Evolutionary conservation across 1,284 basidiomycete genomes (phyloP).

Genomic region (Sanghuangporus baumii): DNA sequence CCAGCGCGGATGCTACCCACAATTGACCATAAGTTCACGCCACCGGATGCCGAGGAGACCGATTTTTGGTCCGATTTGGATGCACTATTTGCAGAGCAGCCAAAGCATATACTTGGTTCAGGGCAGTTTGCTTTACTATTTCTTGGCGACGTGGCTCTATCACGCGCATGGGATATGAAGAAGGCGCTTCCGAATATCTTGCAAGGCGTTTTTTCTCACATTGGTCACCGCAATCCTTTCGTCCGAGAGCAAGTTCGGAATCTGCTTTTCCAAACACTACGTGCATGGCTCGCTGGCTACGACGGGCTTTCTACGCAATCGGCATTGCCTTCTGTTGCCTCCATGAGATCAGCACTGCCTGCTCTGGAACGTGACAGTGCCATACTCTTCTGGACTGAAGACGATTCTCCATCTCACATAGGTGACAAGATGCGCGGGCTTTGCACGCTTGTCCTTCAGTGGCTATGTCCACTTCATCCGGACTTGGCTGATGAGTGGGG

Average conservation of each 20-base stretch:
- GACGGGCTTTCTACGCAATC: slow-evolving; percentile 56
- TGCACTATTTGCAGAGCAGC: slow-evolving; percentile 67
- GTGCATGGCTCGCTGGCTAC: slow-evolving; percentile 73
- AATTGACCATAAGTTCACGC: slow-evolving; percentile 63
- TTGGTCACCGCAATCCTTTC: slow-evolving; percentile 72
- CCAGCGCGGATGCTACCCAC: slow-evolving; percentile 78
- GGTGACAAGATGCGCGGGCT: slow-evolving; percentile 67
- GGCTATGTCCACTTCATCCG: slow-evolving; percentile 68
- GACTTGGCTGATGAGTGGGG: slow-evolving; percentile 76
- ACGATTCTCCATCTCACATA: slow-evolving; percentile 48
- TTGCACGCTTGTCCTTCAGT: slow-evolving; percentile 59
- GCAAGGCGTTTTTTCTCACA: slow-evolving; percentile 78
- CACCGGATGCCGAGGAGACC: slow-evolving; percentile 66
- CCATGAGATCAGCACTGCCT: slow-evolving; percentile 46
- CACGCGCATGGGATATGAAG: slow-evolving; percentile 72
- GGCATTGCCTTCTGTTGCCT: slow-evolving; percentile 37
- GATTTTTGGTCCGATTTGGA: slow-evolving; percentile 72
- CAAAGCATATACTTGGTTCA: slow-evolving; percentile 61
- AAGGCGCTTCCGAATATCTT: slow-evolving; percentile 71
- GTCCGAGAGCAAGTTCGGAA: slow-evolving; percentile 66
- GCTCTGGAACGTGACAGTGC: slow-evolving; percentile 57
- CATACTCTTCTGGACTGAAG: slow-evolving; percentile 67
- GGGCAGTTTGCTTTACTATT: slow-evolving; percentile 89
- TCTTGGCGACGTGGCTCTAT: slow-evolving; percentile 76
- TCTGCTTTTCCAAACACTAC: slow-evolving; percentile 77